Conservation (phyloP, 2,329 filamentous ascomycete genomes). For the Pseudodiploospora longispora region DNA sequence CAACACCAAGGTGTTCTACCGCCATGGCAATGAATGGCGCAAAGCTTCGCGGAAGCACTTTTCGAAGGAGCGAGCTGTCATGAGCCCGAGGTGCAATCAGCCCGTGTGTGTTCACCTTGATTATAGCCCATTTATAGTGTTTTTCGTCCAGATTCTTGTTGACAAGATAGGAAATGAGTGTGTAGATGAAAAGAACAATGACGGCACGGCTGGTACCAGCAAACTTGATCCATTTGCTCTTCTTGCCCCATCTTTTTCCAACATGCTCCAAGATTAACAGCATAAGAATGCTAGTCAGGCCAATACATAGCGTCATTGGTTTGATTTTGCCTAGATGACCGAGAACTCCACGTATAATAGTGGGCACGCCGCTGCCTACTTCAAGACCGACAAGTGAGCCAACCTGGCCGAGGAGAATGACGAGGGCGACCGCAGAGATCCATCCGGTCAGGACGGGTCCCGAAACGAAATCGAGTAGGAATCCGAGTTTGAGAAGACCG, state of each 20-base stretch:
- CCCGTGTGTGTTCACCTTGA: slow-evolving; percentile 47
- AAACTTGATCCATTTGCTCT: slow-evolving; percentile 49
- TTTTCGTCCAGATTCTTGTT: slow-evolving; percentile 44
- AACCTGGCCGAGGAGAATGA: slow-evolving; percentile 58
- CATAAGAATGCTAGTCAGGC: slow-evolving; percentile 48
- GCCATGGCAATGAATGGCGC: slow-evolving; percentile 54
- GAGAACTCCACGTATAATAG: slow-evolving; percentile 52
- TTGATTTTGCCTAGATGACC: slow-evolving; percentile 47
- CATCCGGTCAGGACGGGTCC: slow-evolving; percentile 57
- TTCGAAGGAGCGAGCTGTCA: slow-evolving; percentile 37
- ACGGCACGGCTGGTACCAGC: slow-evolving; percentile 53
- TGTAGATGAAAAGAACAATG: slow-evolving; percentile 52
- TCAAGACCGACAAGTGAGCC: slow-evolving; percentile 50
- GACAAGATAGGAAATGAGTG: slow-evolving; percentile 53
- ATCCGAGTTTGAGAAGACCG: slow-evolving; percentile 55
- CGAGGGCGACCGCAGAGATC: slow-evolving; percentile 58
- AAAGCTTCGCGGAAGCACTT: slow-evolving; percentile 46
- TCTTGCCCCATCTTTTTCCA: slow-evolving; percentile 51
- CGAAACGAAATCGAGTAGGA: slow-evolving; percentile 58
- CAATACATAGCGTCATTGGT: slow-evolving; percentile 50
- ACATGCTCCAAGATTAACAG: slow-evolving; percentile 49
- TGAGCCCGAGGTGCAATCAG: slow-evolving; percentile 44
- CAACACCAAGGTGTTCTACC: slow-evolving; percentile 58
- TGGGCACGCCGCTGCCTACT: slow-evolving; percentile 43
- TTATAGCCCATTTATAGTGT: slow-evolving; percentile 44